phyloP scores from a whole-genome alignment of 495 filamentous ascomycete genomes.

The Annulohypoxylon bovei region DNA sequence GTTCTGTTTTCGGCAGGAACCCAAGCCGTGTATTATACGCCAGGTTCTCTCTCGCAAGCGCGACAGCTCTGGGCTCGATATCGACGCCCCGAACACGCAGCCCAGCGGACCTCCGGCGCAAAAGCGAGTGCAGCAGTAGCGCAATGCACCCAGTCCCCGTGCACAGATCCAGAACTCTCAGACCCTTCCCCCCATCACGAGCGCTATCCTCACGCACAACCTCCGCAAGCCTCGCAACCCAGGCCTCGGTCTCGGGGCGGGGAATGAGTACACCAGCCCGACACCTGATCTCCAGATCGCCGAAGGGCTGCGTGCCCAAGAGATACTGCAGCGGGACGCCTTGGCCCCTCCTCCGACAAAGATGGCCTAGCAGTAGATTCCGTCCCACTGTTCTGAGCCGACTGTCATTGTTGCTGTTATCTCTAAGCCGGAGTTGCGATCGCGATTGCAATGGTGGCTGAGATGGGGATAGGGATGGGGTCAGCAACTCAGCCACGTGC shows the following conservation, averaged over 20 bases:
- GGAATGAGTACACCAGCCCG: conserved; percentile 83
- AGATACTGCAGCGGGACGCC: conserved; percentile 90
- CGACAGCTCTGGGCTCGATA: conserved; percentile 67
- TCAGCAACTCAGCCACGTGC: conserved; percentile 59
- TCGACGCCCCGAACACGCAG: conserved; percentile 63
- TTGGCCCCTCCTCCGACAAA: conserved; percentile 66
- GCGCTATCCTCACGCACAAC: conserved; percentile 46
- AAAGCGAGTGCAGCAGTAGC: conserved; percentile 71
- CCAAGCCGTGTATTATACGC: conserved; percentile 56
- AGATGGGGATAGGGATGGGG: too few relatives aligned
- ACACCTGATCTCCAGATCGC: conserved; percentile 81
- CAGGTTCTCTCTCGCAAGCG: conserved; percentile 70
- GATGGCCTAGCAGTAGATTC: conserved; percentile 30
- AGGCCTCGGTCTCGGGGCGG: conserved; percentile 80
- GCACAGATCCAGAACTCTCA: conserved; percentile 85
- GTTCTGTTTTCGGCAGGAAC: neutral
- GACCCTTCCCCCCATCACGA: neutral
- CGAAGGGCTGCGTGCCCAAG: conserved; percentile 89
- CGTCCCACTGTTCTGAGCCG: neutral
- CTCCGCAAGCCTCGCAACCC: conserved; percentile 65
- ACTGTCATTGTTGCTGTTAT: too few relatives aligned
- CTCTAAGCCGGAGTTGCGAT: too few relatives aligned
- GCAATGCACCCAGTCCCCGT: conserved; percentile 92
- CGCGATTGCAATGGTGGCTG: neutral
- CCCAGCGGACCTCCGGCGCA: conserved; percentile 46